Percentiles rank a stretch among this genome's conserved stretches.
These are phyloP conservation scores for Trapa incisa DNA, from an alignment of 345 rosid genomes.

Conservation along the genomic window DNA sequence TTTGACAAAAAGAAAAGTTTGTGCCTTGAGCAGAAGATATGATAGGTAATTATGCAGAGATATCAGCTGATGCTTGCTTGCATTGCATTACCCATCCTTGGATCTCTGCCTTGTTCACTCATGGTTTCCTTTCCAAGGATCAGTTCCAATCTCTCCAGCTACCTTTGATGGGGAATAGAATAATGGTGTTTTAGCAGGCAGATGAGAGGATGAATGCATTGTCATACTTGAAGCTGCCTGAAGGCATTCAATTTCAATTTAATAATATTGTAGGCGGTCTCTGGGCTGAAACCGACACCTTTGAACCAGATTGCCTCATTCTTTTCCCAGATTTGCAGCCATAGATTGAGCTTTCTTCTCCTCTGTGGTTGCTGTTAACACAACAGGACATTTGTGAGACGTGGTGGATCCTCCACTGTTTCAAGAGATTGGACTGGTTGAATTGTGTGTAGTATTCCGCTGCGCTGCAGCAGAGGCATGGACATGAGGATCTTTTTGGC, in stretches of 20 bases:
- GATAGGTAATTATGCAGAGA: neutral
- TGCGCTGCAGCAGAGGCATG: no score
- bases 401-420: neutral
- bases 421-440: no score
- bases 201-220: neutral
- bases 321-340: neutral
- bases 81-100: neutral
- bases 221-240: neutral
- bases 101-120: neutral
- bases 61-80: neutral
- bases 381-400: neutral
- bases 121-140: neutral
- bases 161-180: no score
- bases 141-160: no score
- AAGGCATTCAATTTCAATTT: neutral
- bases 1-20: neutral
- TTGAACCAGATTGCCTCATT: neutral
- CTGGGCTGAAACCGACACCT: neutral
- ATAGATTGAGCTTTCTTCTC: neutral
- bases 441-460: no score
- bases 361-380: neutral
- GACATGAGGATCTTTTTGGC: no score
- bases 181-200: no score
- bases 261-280: neutral
- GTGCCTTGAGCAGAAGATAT: neutral